Base-by-base conservation (phyloP, 192 early-diverging fungal species). In the Entomortierella beljakovae region DNA sequence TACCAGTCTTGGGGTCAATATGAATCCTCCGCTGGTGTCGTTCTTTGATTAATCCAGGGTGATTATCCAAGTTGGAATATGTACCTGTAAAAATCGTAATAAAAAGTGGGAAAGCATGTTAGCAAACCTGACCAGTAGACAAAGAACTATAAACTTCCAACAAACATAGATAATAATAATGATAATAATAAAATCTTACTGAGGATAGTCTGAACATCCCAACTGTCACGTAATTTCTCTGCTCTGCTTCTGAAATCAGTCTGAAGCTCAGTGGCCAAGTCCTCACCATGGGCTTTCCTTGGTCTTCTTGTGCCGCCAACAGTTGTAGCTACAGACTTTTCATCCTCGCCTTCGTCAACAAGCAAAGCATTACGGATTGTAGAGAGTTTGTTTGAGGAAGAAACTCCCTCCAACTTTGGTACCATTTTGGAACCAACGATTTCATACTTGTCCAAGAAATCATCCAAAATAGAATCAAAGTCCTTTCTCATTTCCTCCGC, bases 31-130 rank as follows among this genome's bases (percentile, higher is more conserved):
- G 85, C 32, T 61, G 70, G 50, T 61, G 73, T 35, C 68, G 62
- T 71, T 96, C 95, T 38, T 85, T 80, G 72, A 99, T 97, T 43
- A 94, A 72, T 32, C 84, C 82, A 6, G 97, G 96, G 60, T 94
- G 93, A 80, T 99, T 98, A 74, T 98, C 96, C 62, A 97, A 87
- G 81, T 96, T 97, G 49, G 95, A 94, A 82, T 97, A 96, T 3
- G 94, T 97, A 40, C 72, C 81, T 82, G 67, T 52, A 32, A 13
- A 56, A 18, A 42, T 3, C 13, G 18, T 4, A 46, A 64, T 22
- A 16, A 42, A 60, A 23, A 49, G 13, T 4, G 15, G 1, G 16
- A 10, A 18, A 26, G 26, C 35, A 52, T 46, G 51, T 65, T 40
- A 32, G 32, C n/a, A n/a, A n/a, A n/a, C n/a, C n/a, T 54, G 13